Conservation (phyloP, 257 asterid genomes). For the Nyctanthes arbortristis region DNA sequence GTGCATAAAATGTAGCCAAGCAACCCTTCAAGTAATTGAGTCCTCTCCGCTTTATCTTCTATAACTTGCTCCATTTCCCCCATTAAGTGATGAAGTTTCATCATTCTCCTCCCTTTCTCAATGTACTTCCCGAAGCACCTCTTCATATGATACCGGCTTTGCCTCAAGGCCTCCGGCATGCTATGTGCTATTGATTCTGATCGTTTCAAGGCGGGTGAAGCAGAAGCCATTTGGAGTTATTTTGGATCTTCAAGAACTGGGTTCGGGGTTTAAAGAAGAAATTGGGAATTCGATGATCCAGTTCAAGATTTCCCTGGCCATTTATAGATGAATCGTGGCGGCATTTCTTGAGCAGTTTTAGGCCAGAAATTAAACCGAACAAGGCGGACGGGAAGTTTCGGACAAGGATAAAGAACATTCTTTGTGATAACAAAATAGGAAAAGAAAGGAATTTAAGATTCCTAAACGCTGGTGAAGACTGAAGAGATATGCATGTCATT, state of each 20-base stretch:
- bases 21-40: conserved; percentile 66
- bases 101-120: conserved; percentile 71
- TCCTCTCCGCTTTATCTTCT: conserved; percentile 64
- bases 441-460: conserved; percentile 53
- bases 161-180: conserved; percentile 93
- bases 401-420: conserved; percentile 46
- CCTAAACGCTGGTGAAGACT: conserved; percentile 14
- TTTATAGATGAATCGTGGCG: conserved; percentile 40
- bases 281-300: conserved; percentile 9
- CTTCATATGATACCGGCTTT: conserved; percentile 90
- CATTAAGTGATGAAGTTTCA: conserved; percentile 70
- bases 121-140: conserved; percentile 74
- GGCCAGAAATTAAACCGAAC: conserved; percentile 25
- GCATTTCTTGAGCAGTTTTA: conserved; percentile 1
- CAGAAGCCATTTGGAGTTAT: conserved; percentile 40
- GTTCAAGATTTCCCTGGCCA: conserved; percentile 20
- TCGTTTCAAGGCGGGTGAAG: conserved; percentile 54
- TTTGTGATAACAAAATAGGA: conserved; percentile 24
- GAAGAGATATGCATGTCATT: conserved; percentile 18
- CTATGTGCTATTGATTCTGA: conserved; percentile 68
- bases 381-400: conserved; percentile 23
- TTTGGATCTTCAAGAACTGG: not conserved
- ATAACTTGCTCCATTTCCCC: conserved; percentile 79
- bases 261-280: conserved; percentile 6
- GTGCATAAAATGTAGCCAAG: conserved; percentile 91